Base-by-base conservation (phyloP, 345 rosid genomes). In the Hypericum androsaemum region DNA sequence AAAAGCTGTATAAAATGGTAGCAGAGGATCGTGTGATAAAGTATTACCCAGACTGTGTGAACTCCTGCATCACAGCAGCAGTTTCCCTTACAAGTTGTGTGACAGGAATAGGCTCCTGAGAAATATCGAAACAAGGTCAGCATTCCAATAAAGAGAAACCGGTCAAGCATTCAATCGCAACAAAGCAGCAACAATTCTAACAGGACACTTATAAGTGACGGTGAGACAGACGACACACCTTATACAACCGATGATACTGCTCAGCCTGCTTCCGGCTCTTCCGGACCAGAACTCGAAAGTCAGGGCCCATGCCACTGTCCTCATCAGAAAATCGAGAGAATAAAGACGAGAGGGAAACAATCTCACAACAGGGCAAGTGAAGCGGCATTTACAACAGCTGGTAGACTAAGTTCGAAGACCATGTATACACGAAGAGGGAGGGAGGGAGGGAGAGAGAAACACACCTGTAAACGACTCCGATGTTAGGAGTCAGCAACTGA, bases 21-120 rank as follows among this genome's bases (percentile, higher is more conserved):
- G 35, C 8, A 61, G 10, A 8, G 17, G 12, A 47, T n/a, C 14
- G 48, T 28, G 28, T 35, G 41, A 22, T 22, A 4, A 22, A 1
- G 32, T 22, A 39, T 73, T 76, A 89, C 97, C 97, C 97, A 43
- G 97, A 89, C 53, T 86, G 95, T 55, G 98, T 90, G 65, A 90
- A 90, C 75, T 90, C 96, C 66, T 90, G 98, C 96, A 90, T 90
- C 52, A 87, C 98, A 70, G 98, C 87, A 8, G 98, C 95, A 41
- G 89, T 87, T 71, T 90, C 98, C 78, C 98, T 79, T 44, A 87
- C 98, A 54, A 90, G 90, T 66, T 90, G 98, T 6, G 95, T 87
- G 52, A 90, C 96, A n/a, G 98, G 98, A 56, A 90, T 87, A 47
- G 95, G 87, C 70, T 90, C 98, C 98, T 90, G 69, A 17, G 62